These are phyloP conservation scores for Aspergillus sp. DNA, from an alignment of 2,329 filamentous ascomycete genomes.

Conservation along the genomic window DNA sequence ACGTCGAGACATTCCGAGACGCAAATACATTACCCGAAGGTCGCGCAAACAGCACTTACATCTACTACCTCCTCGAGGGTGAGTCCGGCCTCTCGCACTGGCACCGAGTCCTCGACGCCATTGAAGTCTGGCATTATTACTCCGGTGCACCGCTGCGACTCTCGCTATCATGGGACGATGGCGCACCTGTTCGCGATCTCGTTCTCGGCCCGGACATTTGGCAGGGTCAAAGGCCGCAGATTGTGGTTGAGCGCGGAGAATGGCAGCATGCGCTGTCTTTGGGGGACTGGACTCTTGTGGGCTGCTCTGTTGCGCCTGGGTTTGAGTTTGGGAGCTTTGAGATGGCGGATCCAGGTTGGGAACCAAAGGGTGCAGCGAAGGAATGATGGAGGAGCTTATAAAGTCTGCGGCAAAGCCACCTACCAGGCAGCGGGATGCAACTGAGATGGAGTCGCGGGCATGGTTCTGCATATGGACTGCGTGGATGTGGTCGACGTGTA, in stretches of 20 bases:
- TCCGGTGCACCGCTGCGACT: not conserved
- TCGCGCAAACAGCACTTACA: not conserved
- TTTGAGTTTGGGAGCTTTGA: conserved; percentile 4
- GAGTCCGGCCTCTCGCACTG: not conserved
- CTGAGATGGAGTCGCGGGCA: no score
- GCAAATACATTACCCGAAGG: not conserved
- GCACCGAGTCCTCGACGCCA: conserved; percentile 5
- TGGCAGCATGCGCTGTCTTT: conserved; percentile 1
- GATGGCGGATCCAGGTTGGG: conserved; percentile 1
- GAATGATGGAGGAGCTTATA: not conserved
- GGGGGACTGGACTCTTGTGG: conserved; percentile 1
- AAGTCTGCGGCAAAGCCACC: no score
- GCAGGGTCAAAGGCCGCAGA: not conserved
- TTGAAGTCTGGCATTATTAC: conserved; percentile 7
- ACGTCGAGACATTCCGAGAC: conserved; percentile 6
- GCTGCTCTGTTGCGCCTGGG: not conserved
- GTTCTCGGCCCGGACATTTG: not conserved
- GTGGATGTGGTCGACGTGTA: no score
- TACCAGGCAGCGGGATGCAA: no score
- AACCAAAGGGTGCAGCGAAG: not conserved
- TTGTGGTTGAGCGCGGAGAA: not conserved
- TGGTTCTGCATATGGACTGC: no score
- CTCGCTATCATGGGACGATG: conserved; percentile 1
- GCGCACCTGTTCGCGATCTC: not conserved
- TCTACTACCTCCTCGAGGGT: conserved; percentile 5